Evolutionary conservation across 352 stramenopile species (phyloP), one percentile per base, ranked within the genome.

Genomic region (Aphanomyces invadans): DNA sequence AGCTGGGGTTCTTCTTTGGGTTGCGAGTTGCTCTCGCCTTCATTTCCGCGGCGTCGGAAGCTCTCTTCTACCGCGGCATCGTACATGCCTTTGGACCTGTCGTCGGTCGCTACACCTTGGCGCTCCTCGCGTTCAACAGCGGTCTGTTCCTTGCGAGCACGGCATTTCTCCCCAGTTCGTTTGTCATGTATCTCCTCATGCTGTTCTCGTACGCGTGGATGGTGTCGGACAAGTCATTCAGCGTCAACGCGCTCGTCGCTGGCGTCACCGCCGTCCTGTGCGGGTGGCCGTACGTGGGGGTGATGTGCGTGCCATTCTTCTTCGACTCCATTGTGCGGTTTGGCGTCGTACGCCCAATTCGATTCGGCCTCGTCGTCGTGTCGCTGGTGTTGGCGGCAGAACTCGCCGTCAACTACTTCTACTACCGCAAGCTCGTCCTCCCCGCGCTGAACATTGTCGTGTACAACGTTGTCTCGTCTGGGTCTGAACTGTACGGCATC

Each of bases 401-500:
- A 49, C 11, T 93, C 70, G 73, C 76, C 23, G 68, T 86, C 38
- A 89, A 96, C 55, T 98, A 93, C 60, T 76, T 88, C 42, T 87
- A 76, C 71, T 86, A 88, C 76, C 66, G 82, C 76, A 53, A 89
- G 4, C 64, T 81, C 61, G 78, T 92, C 51, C 65, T 96, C 10
- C 89, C 95, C 4, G 87, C 83, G 39, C 92, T 84, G 77, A 98
- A 99, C 72, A 97, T 98, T 57, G 79, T 98, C 19, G 66, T 85
- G 3, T 99, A 99, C 79, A 99, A 99, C 74, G 89, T 96, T 46
- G 72, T 95, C 44, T 90, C 80, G 44, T 92, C 78, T n/a, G 95
- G 97, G 70, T 97, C 98, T 75, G 96, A 97, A 62, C 81, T 99
- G 7, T 99, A 99, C 73, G 97, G 96, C 49, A 87, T 96, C 4